Base-by-base conservation (phyloP, 2,329 filamentous ascomycete species). In the Cercospora sojina region DNA sequence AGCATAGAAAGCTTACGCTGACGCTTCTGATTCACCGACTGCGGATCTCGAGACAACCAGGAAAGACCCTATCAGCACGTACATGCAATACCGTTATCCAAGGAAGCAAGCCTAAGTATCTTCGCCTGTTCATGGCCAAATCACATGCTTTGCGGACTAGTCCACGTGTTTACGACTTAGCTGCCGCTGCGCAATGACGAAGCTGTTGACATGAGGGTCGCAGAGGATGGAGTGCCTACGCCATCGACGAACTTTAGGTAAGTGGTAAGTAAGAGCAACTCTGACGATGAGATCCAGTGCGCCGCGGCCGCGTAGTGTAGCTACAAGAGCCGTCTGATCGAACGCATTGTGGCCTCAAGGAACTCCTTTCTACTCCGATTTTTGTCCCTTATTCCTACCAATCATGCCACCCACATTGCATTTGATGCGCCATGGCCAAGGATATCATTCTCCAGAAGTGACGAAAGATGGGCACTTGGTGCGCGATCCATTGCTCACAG, bases 361-460 rank as follows among this genome's bases (percentile, higher is more conserved):
- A 13, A 57, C 2, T 20, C 5, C 18, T 23, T 18, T 16, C 8
- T n/a, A 7, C 5, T 31, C 13, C 12, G 5, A n/a, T 3, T 1
- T 20, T 38, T 16, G 25, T 3, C 2, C 10, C 1, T 20, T 8
- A 5, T 31, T n/a, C 64, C 13, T 27, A 53, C 6, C 47, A 7
- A 6, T 13, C 3, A 71, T 76, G 73, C 59, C 73, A 13, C 73
- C 72, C 7, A 65, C 71, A 38, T 27, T 75, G 13, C 72, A 75
- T 65, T 59, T 76, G 10, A 74, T 76, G 72, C 69, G 74, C 35
- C 74, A 76, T 67, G 75, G 72, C 1, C 73, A 76, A 70, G 75
- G 75, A 38, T 75, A 68, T 49, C 75, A 76, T 64, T 71, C 68
- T 12, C 57, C 64, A 25, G 71, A 66, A 20, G 70, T 75, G 56